A percentile compares a stretch with the other conserved stretches of the same genome.
phyloP scores from a whole-genome alignment of 345 rosid species.

The Heritiera fomes region DNA sequence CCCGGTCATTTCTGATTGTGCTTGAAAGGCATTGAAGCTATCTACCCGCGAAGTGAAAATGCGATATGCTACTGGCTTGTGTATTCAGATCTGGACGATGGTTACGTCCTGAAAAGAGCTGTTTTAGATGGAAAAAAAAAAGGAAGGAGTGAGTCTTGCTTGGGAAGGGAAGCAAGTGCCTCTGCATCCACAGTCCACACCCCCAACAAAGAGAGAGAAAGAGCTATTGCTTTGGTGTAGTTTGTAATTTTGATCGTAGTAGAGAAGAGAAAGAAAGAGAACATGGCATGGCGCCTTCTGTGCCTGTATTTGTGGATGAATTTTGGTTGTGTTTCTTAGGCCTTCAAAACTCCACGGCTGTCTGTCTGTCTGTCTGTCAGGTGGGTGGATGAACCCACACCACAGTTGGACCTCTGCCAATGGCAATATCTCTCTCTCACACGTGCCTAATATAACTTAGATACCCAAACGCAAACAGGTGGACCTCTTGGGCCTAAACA shows the following conservation, averaged over 20 bases:
- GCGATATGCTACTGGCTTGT: not conserved
- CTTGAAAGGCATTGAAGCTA: constrained; percentile 17
- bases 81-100: constrained; percentile 5
- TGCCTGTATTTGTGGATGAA: not conserved
- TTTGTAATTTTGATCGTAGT: not conserved
- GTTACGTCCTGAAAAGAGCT: not conserved
- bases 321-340: not conserved
- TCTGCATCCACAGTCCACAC: not conserved
- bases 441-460: not conserved
- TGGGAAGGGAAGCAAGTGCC: not conserved
- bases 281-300: constrained; percentile 18
- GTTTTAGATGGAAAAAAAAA: too few species aligned
- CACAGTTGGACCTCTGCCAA: too few species aligned
- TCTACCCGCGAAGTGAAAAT: not conserved
- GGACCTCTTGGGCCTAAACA: too few species aligned
- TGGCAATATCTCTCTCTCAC: not conserved
- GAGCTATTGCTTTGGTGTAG: not conserved
- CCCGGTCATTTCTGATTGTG: not conserved
- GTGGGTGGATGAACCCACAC: too few species aligned
- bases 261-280: not conserved
- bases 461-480: too few species aligned
- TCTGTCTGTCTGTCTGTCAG: too few species aligned
- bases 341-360: not conserved
- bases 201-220: too few species aligned
- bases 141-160: not conserved